These are phyloP conservation scores for Leccinum boreale DNA, from an alignment of 768 basidiomycete genomes.

Conservation along the genomic window DNA sequence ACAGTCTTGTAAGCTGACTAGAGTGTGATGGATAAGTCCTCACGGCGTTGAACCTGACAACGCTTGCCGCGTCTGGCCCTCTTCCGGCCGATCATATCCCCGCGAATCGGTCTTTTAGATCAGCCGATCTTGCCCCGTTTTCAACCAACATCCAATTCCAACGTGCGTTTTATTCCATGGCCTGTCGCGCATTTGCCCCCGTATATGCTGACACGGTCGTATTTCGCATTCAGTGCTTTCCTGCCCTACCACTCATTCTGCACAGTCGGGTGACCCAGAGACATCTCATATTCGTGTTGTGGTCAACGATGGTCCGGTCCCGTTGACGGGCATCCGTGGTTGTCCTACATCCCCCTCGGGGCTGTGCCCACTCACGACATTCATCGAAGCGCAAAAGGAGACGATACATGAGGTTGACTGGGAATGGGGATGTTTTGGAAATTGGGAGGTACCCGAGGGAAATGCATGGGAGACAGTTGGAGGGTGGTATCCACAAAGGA, in stretches of 20 bases:
- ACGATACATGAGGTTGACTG: constrained; percentile 68
- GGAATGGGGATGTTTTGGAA: constrained; percentile 69
- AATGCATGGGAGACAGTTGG: constrained; percentile 59
- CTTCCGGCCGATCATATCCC: constrained; percentile 74
- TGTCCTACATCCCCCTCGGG: constrained; percentile 62
- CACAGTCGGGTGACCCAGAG: constrained; percentile 25
- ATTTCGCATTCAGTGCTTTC: constrained; percentile 47
- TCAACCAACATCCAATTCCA: constrained; percentile 89
- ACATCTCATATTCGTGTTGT: constrained; percentile 71
- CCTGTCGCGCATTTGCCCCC: neutral
- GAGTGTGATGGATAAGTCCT: constrained; percentile 46
- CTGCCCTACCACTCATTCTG: constrained; percentile 34
- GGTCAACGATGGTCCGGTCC: constrained; percentile 84
- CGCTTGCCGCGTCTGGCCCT: constrained; percentile 68
- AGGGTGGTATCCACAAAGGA: constrained; percentile 21
- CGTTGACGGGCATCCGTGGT: constrained; percentile 72
- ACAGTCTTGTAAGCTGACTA: neutral
- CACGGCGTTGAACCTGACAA: constrained; percentile 81
- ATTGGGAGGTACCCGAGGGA: constrained; percentile 71
- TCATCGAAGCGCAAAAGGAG: constrained; percentile 66
- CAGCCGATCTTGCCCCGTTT: constrained; percentile 80
- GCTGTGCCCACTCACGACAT: constrained; percentile 70
- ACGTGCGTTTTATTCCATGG: constrained; percentile 42
- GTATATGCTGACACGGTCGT: neutral
- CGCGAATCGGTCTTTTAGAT: constrained; percentile 60